Conservation (phyloP, 1,139 yeast species). For the Kazachstania sp. region DNA sequence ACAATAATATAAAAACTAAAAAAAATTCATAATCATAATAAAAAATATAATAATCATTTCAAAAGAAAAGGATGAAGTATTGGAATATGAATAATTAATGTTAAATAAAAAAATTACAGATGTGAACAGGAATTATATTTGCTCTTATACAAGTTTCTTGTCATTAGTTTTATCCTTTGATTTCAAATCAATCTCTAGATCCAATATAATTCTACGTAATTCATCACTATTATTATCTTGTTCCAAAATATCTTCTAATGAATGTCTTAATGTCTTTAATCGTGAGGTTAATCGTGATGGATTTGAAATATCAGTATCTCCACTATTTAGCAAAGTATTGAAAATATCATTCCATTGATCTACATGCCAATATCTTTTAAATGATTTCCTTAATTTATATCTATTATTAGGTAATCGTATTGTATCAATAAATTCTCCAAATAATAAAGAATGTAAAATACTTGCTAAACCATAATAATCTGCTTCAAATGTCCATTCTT, state of each 20-base stretch:
- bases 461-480: slow-evolving; percentile 84
- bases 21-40: too few relatives aligned
- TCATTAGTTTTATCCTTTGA: slow-evolving; percentile 6
- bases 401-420: slow-evolving; percentile 25
- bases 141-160: slow-evolving; percentile 2
- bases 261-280: slow-evolving; percentile 34
- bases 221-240: slow-evolving; percentile 19
- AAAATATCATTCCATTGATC: slow-evolving; percentile 67
- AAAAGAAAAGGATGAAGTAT: background rate
- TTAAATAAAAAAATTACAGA: too few relatives aligned
- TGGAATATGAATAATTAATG: background rate
- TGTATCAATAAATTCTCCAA: slow-evolving; percentile 54
- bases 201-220: slow-evolving; percentile 16
- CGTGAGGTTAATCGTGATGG: slow-evolving; percentile 37
- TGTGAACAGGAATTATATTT: too few relatives aligned
- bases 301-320: slow-evolving; percentile 18
- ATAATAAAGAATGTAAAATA: slow-evolving; percentile 62
- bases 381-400: slow-evolving; percentile 36
- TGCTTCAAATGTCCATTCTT: slow-evolving; percentile 71
- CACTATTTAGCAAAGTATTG: slow-evolving; percentile 55
- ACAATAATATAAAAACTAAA: too few relatives aligned
- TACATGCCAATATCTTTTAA: slow-evolving; percentile 73
- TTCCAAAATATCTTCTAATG: slow-evolving; percentile 41
- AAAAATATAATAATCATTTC: background rate
- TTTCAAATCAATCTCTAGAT: slow-evolving; percentile 22